These are phyloP conservation scores for Phaffomyces thermotolerans DNA, from an alignment of 805 yeast genomes.

Conservation along the genomic window DNA sequence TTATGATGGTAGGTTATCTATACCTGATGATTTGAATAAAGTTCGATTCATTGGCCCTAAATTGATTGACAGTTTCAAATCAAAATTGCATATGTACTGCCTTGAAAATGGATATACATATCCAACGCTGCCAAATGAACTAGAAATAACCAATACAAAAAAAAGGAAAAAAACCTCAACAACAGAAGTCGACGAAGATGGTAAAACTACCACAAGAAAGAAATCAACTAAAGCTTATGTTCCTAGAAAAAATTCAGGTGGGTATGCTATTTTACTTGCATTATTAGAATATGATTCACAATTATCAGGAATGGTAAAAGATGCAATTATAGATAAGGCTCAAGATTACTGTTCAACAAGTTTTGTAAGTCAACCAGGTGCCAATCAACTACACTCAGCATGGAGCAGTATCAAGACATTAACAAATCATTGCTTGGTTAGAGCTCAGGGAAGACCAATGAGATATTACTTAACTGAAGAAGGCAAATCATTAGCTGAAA, in stretches of 20 bases:
- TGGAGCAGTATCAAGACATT: slow-evolving; percentile 68
- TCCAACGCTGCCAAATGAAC: slow-evolving; percentile 29
- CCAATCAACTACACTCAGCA: slow-evolving; percentile 62
- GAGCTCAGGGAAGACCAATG: slow-evolving; percentile 48
- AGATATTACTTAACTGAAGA: slow-evolving; percentile 59
- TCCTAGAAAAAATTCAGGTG: slow-evolving; percentile 75
- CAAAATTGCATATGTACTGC: slow-evolving; percentile 48
- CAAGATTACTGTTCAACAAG: slow-evolving; percentile 49
- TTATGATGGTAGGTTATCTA: slow-evolving; percentile 37
- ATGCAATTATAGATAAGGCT: slow-evolving; percentile 49
- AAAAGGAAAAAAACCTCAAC: slow-evolving; percentile 3
- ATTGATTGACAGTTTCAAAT: slow-evolving; percentile 44
- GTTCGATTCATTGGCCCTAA: slow-evolving; percentile 70
- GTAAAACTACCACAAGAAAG: slow-evolving; percentile 14
- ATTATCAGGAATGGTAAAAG: slow-evolving; percentile 54
- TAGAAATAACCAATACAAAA: slow-evolving; percentile 5
- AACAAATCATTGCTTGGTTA: slow-evolving; percentile 51
- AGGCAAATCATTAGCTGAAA: slow-evolving; percentile 57
- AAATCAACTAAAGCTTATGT: slow-evolving; percentile 40
- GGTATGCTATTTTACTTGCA: slow-evolving; percentile 69
- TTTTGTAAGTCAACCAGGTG: slow-evolving; percentile 51
- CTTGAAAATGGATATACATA: slow-evolving; percentile 37
- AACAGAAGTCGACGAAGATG: slow-evolving; percentile 1
- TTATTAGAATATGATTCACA: slow-evolving; percentile 41
- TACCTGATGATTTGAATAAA: slow-evolving; percentile 50